Conservation (phyloP, 768 basidiomycete species). For the Podaxis carcinomalis region DNA sequence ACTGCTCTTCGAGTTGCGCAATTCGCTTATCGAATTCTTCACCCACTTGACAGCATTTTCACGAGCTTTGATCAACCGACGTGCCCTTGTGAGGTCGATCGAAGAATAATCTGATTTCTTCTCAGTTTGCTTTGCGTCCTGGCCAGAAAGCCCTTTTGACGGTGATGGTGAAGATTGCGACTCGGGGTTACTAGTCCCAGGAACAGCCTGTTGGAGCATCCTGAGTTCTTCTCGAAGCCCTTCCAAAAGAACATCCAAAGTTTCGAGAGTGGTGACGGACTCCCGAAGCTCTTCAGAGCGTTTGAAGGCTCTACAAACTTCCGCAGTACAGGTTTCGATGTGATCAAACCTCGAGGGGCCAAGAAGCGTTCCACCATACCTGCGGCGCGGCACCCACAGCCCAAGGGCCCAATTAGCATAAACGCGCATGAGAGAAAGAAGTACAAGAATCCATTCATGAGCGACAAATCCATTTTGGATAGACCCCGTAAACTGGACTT, state of each 20-base stretch:
- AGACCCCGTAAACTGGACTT: slow-evolving; percentile 12
- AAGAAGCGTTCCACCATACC: slow-evolving; percentile 80
- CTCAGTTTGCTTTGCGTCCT: slow-evolving; percentile 2
- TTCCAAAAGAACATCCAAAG: slow-evolving; percentile 57
- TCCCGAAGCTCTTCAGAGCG: slow-evolving; percentile 66
- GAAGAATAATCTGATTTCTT: slow-evolving; percentile 44
- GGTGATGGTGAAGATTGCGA: background rate
- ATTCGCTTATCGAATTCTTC: slow-evolving; percentile 24
- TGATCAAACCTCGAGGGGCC: slow-evolving; percentile 75
- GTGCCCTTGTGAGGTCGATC: slow-evolving; percentile 60
- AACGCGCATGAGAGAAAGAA: background rate
- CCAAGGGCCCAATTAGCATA: background rate
- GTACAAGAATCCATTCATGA: background rate
- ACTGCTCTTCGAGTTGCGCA: background rate
- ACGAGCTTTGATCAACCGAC: slow-evolving; percentile 62
- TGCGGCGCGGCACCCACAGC: slow-evolving; percentile 20
- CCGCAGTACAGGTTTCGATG: slow-evolving; percentile 69
- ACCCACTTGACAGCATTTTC: slow-evolving; percentile 66
- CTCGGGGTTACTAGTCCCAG: background rate
- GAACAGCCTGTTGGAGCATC: slow-evolving; percentile 1
- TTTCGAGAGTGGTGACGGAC: slow-evolving; percentile 47
- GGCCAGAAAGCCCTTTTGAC: background rate
- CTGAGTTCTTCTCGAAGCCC: slow-evolving; percentile 48
- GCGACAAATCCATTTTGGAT: background rate
- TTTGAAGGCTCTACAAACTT: slow-evolving; percentile 70